Evolutionary conservation across 345 rosid species (phyloP).

Genomic region (Populus pruinosa): DNA sequence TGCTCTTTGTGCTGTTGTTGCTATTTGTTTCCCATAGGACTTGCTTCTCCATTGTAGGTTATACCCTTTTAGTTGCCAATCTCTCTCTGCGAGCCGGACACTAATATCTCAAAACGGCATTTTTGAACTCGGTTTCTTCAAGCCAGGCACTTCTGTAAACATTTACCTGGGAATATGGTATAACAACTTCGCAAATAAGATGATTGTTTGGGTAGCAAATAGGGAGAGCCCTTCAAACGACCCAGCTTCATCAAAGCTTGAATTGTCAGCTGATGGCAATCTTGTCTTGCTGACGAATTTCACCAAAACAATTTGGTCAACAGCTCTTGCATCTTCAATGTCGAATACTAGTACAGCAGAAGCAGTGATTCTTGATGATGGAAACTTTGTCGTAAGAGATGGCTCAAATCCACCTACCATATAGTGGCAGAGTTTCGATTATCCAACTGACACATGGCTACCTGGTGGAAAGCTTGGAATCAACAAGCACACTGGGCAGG

Average conservation of each 20-base stretch:
- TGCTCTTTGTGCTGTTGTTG: too few species aligned
- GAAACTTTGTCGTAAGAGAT: conserved; percentile 24
- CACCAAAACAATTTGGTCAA: too few species aligned
- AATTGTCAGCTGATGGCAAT: not conserved
- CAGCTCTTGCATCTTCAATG: too few species aligned
- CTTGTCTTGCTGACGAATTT: too few species aligned
- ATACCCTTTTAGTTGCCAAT: not conserved
- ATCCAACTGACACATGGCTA: too few species aligned
- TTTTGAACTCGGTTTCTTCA: not conserved
- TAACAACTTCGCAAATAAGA: not conserved
- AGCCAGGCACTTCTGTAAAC: not conserved
- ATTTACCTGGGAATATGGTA: not conserved
- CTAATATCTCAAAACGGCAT: not conserved
- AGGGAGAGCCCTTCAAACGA: not conserved
- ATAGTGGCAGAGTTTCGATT: too few species aligned
- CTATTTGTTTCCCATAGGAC: too few species aligned
- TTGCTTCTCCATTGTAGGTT: not conserved
- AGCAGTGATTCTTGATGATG: conserved; percentile 23
- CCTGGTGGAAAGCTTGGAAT: conserved; percentile 24
- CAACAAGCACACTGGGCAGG: conserved; percentile 5
- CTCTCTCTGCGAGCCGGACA: not conserved
- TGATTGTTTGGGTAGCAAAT: not conserved
- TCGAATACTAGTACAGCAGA: not conserved
- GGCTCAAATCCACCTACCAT: not conserved
- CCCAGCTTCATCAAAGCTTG: not conserved